Conservation (phyloP, 2,329 filamentous ascomycete species). For the Diaporthe sp. region DNA sequence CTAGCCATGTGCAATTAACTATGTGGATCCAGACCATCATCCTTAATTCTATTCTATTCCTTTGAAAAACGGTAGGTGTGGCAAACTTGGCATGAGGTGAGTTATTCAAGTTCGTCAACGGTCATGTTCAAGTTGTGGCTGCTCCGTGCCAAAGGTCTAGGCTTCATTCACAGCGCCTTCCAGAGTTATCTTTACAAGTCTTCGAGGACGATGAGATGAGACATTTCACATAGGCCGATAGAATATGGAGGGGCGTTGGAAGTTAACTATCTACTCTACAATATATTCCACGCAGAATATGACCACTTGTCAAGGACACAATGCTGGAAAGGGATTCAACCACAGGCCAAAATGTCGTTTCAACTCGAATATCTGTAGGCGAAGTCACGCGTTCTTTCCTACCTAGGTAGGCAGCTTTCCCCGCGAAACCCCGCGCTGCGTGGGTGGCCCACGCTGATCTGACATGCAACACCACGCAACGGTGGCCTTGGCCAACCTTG, state of each 20-base stretch:
- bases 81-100: not conserved
- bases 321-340: too few relatives aligned
- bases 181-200: not conserved
- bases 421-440: conserved; percentile 8
- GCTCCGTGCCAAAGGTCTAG: not conserved
- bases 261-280: not conserved
- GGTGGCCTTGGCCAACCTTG: conserved; percentile 22
- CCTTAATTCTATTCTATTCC: not conserved
- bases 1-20: not conserved
- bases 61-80: not conserved
- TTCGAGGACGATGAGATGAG: not conserved
- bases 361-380: too few relatives aligned
- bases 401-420: conserved; percentile 18
- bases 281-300: too few relatives aligned
- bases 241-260: not conserved
- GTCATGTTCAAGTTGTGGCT: not conserved
- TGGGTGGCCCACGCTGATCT: not conserved
- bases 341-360: too few relatives aligned
- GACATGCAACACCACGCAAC: not conserved
- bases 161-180: not conserved
- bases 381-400: not conserved
- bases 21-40: not conserved
- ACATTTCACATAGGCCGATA: too few relatives aligned
- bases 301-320: too few relatives aligned
- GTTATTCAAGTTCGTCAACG: not conserved